A percentile compares a stretch with the other conserved stretches of the same genome.
phyloP scores from a whole-genome alignment of 129 eudicot genomes.

The Tagetes erecta region DNA sequence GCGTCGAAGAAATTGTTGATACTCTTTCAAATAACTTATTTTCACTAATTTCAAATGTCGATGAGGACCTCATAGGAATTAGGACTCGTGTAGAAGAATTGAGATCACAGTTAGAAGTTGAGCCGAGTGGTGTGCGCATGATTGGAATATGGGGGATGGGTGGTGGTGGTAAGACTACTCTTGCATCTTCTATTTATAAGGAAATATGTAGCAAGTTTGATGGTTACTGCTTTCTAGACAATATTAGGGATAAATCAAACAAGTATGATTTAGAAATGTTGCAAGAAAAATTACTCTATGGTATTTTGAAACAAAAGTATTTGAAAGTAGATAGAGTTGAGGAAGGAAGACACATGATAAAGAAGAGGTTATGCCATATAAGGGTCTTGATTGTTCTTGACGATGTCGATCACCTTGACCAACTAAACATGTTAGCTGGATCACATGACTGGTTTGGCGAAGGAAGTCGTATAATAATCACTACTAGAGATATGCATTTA shows the following conservation, averaged over 20 bases:
- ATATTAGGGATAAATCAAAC: constrained; percentile 10
- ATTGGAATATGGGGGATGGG: constrained; percentile 37
- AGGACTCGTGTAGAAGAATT: constrained; percentile 18
- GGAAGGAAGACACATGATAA: constrained; percentile 15
- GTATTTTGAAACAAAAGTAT: background rate
- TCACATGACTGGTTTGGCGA: constrained; percentile 5
- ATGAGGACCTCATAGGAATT: constrained; percentile 17
- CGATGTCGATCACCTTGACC: background rate
- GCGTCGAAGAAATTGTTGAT: constrained; percentile 8
- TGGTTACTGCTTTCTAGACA: constrained; percentile 20
- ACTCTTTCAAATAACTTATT: background rate
- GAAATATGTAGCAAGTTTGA: constrained; percentile 9
- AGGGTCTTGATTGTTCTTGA: constrained; percentile 26
- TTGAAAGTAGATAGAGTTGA: background rate
- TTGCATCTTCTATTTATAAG: constrained; percentile 17
- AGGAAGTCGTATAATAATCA: constrained; percentile 14
- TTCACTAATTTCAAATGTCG: background rate
- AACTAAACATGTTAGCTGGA: constrained; percentile 6
- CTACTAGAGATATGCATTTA: background rate
- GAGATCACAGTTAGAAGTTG: background rate
- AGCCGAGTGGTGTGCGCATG: constrained; percentile 10
- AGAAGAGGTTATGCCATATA: constrained; percentile 1
- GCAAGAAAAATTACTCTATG: background rate
- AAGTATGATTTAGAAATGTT: background rate
- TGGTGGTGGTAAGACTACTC: constrained; percentile 30